These are phyloP conservation scores for Metarhizium rileyi DNA, from an alignment of 2,329 filamentous ascomycete genomes.

Conservation along the genomic window DNA sequence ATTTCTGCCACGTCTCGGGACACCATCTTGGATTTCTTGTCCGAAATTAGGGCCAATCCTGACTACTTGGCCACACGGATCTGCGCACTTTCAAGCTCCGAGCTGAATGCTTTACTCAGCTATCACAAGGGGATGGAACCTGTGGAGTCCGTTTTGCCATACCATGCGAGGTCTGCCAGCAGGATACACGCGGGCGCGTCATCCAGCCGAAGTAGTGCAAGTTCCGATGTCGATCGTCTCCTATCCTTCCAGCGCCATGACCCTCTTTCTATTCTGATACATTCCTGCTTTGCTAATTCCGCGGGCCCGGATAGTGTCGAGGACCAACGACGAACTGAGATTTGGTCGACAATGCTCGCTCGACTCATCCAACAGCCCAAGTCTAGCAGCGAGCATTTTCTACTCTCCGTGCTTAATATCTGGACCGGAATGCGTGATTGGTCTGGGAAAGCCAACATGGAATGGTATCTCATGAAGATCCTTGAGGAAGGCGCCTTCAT, in stretches of 20 bases:
- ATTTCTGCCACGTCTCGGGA: slow-evolving; percentile 67
- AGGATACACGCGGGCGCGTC: slow-evolving; percentile 36
- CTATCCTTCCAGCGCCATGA: slow-evolving; percentile 85
- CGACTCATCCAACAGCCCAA: slow-evolving; percentile 71
- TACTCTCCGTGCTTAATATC: slow-evolving; percentile 75
- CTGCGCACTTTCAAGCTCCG: slow-evolving; percentile 61
- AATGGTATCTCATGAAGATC: slow-evolving; percentile 90
- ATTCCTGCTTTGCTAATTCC: slow-evolving; percentile 83
- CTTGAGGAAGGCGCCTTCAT: slow-evolving; percentile 88
- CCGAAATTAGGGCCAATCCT: slow-evolving; percentile 73
- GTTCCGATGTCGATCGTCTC: slow-evolving; percentile 64
- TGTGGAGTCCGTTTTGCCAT: slow-evolving; percentile 73
- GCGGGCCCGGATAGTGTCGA: slow-evolving; percentile 73
- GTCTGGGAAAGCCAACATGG: slow-evolving; percentile 81
- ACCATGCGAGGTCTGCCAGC: slow-evolving; percentile 43
- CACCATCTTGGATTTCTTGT: slow-evolving; percentile 69
- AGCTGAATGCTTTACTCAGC: slow-evolving; percentile 67
- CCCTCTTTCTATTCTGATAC: slow-evolving; percentile 72
- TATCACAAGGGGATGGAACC: slow-evolving; percentile 73
- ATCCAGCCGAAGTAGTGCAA: slow-evolving; percentile 38
- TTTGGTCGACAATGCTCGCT: slow-evolving; percentile 84
- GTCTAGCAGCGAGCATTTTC: slow-evolving; percentile 66
- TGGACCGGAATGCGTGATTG: slow-evolving; percentile 84
- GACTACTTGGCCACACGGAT: slow-evolving; percentile 81
- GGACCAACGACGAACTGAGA: slow-evolving; percentile 66